Conservation (phyloP, 352 stramenopile species). For the Phytophthora cactorum region DNA sequence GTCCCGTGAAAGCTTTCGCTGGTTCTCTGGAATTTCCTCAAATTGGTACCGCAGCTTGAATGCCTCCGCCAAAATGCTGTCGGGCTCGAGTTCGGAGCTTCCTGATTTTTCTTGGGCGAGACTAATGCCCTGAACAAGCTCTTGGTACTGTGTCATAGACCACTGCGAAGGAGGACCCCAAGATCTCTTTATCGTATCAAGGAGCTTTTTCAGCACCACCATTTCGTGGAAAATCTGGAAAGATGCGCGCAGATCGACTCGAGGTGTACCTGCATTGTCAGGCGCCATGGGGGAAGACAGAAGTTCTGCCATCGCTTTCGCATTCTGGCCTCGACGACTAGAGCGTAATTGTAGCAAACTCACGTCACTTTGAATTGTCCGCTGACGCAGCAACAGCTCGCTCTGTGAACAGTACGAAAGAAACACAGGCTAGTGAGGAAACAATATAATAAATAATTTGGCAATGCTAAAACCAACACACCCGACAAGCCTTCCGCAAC, state of each 20-base stretch:
- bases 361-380: slow-evolving; percentile 30
- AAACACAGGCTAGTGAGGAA: neutral
- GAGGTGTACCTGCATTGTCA: slow-evolving; percentile 22
- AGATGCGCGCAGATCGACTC: slow-evolving; percentile 57
- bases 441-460: neutral
- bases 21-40: slow-evolving; percentile 71
- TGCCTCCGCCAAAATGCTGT: slow-evolving; percentile 53
- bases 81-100: slow-evolving; percentile 35
- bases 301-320: slow-evolving; percentile 33
- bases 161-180: slow-evolving; percentile 61
- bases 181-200: slow-evolving; percentile 44
- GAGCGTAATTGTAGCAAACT: slow-evolving; percentile 23
- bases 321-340: slow-evolving; percentile 29
- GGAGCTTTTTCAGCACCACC: slow-evolving; percentile 62
- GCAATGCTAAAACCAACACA: slow-evolving; percentile 21
- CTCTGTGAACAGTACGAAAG: slow-evolving; percentile 14
- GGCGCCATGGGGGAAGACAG: slow-evolving; percentile 27
- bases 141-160: slow-evolving; percentile 62
- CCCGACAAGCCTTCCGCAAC: slow-evolving; percentile 53
- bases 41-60: slow-evolving; percentile 70
- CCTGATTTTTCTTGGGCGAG: slow-evolving; percentile 59
- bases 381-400: slow-evolving; percentile 36
- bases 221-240: slow-evolving; percentile 81
- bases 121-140: slow-evolving; percentile 62
- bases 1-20: slow-evolving; percentile 46